Base-by-base conservation (phyloP, 208 protist species). In the Naegleria fowleri region DNA sequence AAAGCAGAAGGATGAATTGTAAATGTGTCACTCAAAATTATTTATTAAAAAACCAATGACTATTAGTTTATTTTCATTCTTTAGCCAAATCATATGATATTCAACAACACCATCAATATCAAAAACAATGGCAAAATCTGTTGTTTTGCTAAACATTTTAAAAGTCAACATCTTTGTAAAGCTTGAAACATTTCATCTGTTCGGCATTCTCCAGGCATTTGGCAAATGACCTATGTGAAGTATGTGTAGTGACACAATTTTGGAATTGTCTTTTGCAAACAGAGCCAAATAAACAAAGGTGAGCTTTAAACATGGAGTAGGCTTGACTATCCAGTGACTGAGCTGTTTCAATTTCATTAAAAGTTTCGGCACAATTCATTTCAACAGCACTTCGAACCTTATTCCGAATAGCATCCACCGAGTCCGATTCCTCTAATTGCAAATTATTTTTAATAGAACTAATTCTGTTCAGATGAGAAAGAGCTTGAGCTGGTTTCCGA, bases 91-190 rank as follows among this genome's bases (percentile, higher is more conserved):
- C 7, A 48, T 48, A n/a, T n/a, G n/a, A n/a, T n/a, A n/a, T n/a
- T n/a, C n/a, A n/a, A n/a, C n/a, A n/a, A n/a, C n/a, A n/a, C n/a
- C n/a, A n/a, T n/a, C n/a, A n/a, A n/a, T n/a, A n/a, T 48, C 43
- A 48, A 48, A 48, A 48, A 48, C 43, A 48, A 9, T 48, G 43
- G 7, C 43, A 7, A n/a, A n/a, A n/a, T n/a, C n/a, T n/a, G n/a
- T n/a, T n/a, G n/a, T 58, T 58, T 58, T 19, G 51, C 5, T 58
- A 58, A 19, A 15, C 5, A 58, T 58, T 58, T 79, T 79, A 29
- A 79, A 79, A 79, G 19, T 79, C 67, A 79, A 79, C 67, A 79
- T 79, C 67, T 13, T 36, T 79, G 67, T 79, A 79, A 36, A 79
- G n/a, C 9, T 79, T 79, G 6, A 79, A 36, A 79, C 67, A 79